phyloP scores from a whole-genome alignment of 495 filamentous ascomycete genomes.

The Penicillium tannophilum region DNA sequence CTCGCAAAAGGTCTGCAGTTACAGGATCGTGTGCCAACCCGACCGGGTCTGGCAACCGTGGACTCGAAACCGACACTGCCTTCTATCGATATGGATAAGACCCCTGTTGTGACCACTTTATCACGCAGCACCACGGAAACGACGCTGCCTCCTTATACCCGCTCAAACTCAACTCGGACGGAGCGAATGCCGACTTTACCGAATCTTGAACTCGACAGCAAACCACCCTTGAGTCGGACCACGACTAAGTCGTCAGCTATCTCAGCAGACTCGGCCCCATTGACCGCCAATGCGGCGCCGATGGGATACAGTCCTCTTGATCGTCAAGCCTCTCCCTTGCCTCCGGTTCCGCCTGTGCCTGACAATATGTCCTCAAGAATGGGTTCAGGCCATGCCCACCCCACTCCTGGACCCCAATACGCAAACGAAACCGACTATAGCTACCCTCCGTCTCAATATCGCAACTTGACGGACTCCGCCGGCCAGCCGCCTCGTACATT shows the following conservation, averaged over 20 bases:
- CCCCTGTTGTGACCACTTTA: constrained; percentile 59
- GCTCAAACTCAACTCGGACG: constrained; percentile 18
- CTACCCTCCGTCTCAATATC: constrained; percentile 13
- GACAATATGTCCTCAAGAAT: constrained; percentile 13
- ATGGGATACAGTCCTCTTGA: constrained; percentile 33
- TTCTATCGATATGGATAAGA: constrained; percentile 58
- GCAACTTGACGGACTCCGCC: constrained; percentile 20
- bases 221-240: constrained; percentile 25
- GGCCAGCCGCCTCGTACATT: constrained; percentile 15
- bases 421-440: constrained; percentile 7
- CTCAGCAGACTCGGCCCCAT: constrained; percentile 26
- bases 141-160: constrained; percentile 56
- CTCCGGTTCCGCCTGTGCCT: constrained; percentile 29
- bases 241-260: constrained; percentile 27
- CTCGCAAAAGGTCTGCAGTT: constrained; percentile 70
- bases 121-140: constrained; percentile 67
- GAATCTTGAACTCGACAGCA: constrained; percentile 27
- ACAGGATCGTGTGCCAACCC: constrained; percentile 57
- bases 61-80: constrained; percentile 68
- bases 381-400: constrained; percentile 15
- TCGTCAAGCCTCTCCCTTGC: constrained; percentile 17
- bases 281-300: constrained; percentile 23
- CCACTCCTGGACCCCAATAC: constrained; percentile 13
- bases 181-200: constrained; percentile 25
- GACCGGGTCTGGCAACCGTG: constrained; percentile 53